Evolutionary conservation across 2,329 filamentous ascomycete genomes (phyloP).

Genomic region (Peltaster fructicola): DNA sequence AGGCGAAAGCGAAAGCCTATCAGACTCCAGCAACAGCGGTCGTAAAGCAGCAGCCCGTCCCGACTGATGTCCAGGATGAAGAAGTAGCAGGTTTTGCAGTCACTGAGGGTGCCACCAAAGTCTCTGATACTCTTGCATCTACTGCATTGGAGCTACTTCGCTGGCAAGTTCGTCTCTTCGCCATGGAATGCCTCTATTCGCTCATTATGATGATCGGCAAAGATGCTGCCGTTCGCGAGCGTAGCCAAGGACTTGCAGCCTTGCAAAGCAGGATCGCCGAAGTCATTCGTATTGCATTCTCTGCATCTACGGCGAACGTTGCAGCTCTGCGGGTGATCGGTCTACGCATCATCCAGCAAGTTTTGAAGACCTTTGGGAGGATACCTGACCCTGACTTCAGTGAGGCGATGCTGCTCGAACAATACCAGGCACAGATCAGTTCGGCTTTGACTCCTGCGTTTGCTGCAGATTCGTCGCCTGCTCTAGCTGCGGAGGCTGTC

Average conservation of each 20-base stretch:
- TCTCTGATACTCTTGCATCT: conserved; percentile 22
- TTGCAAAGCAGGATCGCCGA: conserved; percentile 76
- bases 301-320: conserved; percentile 85
- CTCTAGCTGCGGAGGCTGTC: conserved; percentile 86
- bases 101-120: conserved; percentile 40
- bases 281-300: conserved; percentile 92
- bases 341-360: conserved; percentile 79
- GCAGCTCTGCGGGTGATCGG: conserved; percentile 80
- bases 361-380: conserved; percentile 90
- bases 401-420: conserved; percentile 89
- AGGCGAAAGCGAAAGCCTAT: conserved; percentile 54
- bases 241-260: conserved; percentile 58
- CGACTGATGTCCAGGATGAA: conserved; percentile 88
- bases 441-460: conserved; percentile 93
- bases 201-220: conserved; percentile 64
- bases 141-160: conserved; percentile 61
- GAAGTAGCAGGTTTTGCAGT: conserved; percentile 90
- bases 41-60: conserved; percentile 33
- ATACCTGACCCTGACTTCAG: conserved; percentile 91
- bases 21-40: conserved; percentile 28
- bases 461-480: conserved; percentile 84
- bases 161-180: conserved; percentile 92
- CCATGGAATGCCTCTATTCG: conserved; percentile 73
- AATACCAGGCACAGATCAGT: conserved; percentile 96
- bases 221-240: conserved; percentile 59